Base-by-base conservation (phyloP, 2,329 filamentous ascomycete species). In the Dothideomycetes sp. region DNA sequence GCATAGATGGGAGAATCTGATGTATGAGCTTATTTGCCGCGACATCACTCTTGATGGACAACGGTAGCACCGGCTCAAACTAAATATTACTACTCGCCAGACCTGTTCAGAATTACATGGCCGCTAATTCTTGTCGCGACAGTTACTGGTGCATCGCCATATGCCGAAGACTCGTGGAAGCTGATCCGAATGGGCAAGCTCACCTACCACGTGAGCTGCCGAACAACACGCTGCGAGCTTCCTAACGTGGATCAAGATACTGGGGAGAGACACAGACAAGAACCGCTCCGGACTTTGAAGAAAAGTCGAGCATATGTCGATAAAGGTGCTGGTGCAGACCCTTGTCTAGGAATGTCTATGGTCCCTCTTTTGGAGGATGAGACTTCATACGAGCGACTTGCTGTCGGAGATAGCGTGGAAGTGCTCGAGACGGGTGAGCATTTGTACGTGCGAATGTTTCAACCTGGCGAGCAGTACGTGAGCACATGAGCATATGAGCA, bases 151-250 rank as follows among this genome's bases (percentile, higher is more conserved):
- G 67, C 71, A 0, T 63, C 71, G 2, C 66, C 77, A 4, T 85
- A 81, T 50, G 72, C 75, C 14, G 82, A 88, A 56, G 81, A 87
- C 38, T 65, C 64, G 7, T 87, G 82, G 82, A 78, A 74, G 45
- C 65, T 62, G 19, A 67, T 84, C 29, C 61, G 64, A 16, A 68
- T 81, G 48, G 69, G 65, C 5, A 38, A 37, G 4, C 45, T 49
- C n/a, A 40, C 50, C 30, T 73, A 70, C 41, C 66, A 76, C 44
- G 61, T 74, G 9, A 66, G 76, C 0, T 80, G 78, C 50, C 73
- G 79, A 19, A 83, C 79, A 1, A 75, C 78, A 1, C 70, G 81
- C 40, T 85, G 81, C 61, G 81, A 77, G 49, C 57, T 86, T 49
- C 80, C 80, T 15, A 85, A 85, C 48, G 77, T 84, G 1, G 69